Base-by-base conservation (phyloP, 2,329 filamentous ascomycete species). In the Sporothrix sp. region DNA sequence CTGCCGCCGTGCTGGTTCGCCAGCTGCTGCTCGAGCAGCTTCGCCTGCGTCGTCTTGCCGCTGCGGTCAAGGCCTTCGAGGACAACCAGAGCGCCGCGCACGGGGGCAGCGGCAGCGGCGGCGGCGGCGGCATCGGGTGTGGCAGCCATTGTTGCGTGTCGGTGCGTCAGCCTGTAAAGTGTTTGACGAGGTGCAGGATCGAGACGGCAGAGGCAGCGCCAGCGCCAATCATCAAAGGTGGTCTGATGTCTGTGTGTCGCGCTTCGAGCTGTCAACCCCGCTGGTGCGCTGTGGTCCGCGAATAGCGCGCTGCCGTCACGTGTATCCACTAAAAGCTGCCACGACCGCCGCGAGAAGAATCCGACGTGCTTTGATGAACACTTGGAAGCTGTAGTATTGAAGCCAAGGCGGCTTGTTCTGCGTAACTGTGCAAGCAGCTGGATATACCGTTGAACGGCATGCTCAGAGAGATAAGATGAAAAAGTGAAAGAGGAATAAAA, bases 1-100 rank as follows among this genome's bases (percentile, higher is more conserved):
- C 25, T 28, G 6, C 10, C 10, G 25, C 6, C 5, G 25, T 28
- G 5, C 49, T 68, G 66, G 58, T 73, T 70, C 7, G 71, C 65
- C 52, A 79, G 72, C 20, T 71, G 63, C 66, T 76, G 66, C 66
- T 76, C 73, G 46, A 96, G 71, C 40, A 81, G 68, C 60, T 82
- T 76, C 58, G 87, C 90, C 75, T 95, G 90, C 30, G 89, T 95
- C 20, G 88, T 91, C 74, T 96, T 96, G 51, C 90, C 90, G 38
- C 89, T 88, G 57, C 88, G 81, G 61, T 96, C 90, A 55, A 96
- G 74, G 2, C 90, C 90, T 70, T 96, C 90, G 51, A 95, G 79
- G 4, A 91, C 85, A 48, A 95, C 78, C 28, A 96, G 77, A 11
- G 82, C 80, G 42, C 89, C 89, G 42, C 84, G 75, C 46, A 66